Percentiles rank a stretch among this genome's conserved stretches.
Conservation (phyloP, 1,284 basidiomycete species). For the Apiotrichum mycotoxinovorans region DNA sequence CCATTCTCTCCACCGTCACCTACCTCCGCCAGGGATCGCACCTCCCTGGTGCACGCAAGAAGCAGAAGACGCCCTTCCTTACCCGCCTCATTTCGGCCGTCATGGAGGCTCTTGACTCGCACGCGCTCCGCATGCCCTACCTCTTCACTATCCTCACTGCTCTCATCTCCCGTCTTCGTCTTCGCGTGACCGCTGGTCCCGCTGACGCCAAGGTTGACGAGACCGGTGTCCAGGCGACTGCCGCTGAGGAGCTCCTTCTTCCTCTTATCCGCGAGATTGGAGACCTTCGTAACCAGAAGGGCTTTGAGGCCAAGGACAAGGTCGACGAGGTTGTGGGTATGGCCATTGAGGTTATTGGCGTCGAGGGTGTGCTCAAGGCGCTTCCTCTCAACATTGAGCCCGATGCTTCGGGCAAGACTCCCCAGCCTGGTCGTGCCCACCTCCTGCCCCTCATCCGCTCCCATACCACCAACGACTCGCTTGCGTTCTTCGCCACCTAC, state of each 20-base stretch:
- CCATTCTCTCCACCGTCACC: constrained; percentile 57
- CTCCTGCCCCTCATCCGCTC: constrained; percentile 85
- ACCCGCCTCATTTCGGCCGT: constrained; percentile 62
- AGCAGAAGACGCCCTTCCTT: constrained; percentile 58
- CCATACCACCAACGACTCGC: constrained; percentile 69
- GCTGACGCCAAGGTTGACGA: constrained; percentile 51
- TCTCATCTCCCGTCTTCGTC: constrained; percentile 51
- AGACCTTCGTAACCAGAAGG: constrained; percentile 69
- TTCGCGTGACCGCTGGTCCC: constrained; percentile 32
- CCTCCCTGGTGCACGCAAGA: constrained; percentile 48
- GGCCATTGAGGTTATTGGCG: constrained; percentile 83
- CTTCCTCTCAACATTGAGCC: constrained; percentile 86
- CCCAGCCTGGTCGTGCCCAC: constrained; percentile 68
- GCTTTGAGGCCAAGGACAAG: constrained; percentile 85
- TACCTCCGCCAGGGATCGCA: constrained; percentile 40
- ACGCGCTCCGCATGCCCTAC: constrained; percentile 65
- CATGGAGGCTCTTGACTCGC: constrained; percentile 63
- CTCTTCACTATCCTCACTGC: constrained; percentile 58
- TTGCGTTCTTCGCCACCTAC: constrained; percentile 80
- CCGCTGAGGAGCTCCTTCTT: constrained; percentile 68
- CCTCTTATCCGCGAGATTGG: constrained; percentile 72
- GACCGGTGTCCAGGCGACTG: constrained; percentile 54
- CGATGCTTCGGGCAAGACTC: constrained; percentile 53
- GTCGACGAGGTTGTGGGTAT: constrained; percentile 76
- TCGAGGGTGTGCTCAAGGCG: constrained; percentile 67